phyloP scores from a whole-genome alignment of 106 monocot genomes.

The Allium sativum region DNA sequence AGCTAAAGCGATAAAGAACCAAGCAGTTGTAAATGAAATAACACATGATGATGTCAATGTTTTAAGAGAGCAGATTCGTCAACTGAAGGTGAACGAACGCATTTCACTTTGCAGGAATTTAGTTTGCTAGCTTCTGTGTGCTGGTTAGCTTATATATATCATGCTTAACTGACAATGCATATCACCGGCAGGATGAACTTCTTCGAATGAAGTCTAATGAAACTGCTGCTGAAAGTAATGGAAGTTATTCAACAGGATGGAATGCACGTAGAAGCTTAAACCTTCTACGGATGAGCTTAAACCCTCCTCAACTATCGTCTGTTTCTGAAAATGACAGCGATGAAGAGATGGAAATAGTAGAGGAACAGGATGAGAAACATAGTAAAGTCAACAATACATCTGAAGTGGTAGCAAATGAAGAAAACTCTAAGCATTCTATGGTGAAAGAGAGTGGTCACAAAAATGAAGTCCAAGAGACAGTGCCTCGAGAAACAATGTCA shows the following conservation, averaged over 20 bases:
- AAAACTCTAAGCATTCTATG: background rate
- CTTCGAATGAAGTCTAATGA: constrained; percentile 74
- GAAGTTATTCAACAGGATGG: constrained; percentile 76
- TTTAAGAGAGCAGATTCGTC: constrained; percentile 86
- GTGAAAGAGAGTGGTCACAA: constrained; percentile 5
- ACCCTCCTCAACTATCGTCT: constrained; percentile 37
- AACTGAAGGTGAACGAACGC: constrained; percentile 80
- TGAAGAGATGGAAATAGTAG: constrained; percentile 96
- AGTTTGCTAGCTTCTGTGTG: too few relatives aligned
- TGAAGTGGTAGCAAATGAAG: background rate
- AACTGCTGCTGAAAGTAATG: constrained; percentile 22
- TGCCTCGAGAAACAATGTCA: too few relatives aligned
- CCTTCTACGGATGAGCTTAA: constrained; percentile 75
- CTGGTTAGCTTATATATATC: too few relatives aligned
- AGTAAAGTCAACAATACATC: constrained; percentile 9
- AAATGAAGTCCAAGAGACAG: background rate
- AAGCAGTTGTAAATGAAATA: constrained; percentile 89
- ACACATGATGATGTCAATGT: constrained; percentile 87
- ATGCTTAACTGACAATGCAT: background rate
- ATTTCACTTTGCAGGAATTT: too few relatives aligned
- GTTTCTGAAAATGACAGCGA: constrained; percentile 59
- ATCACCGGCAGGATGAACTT: constrained; percentile 59
- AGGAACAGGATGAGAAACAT: constrained; percentile 60
- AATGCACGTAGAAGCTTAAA: constrained; percentile 79
- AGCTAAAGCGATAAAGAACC: constrained; percentile 89